Conservation (phyloP, 192 early-diverging fungal genomes). For the Cetraspora pellucida region DNA sequence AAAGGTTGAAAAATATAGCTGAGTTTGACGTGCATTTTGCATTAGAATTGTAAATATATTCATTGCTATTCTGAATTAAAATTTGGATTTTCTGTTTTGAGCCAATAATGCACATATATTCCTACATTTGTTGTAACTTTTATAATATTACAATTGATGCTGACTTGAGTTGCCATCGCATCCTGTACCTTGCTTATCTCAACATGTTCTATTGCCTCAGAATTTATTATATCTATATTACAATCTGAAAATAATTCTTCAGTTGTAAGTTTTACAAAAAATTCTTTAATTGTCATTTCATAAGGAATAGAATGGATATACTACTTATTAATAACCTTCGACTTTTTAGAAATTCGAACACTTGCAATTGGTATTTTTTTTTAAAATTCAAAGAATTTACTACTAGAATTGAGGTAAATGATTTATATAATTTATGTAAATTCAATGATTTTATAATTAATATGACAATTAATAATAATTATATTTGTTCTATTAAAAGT, state of each 20-base stretch:
- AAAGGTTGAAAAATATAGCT: conserved; percentile 1
- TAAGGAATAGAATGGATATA: not conserved
- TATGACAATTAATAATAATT: too few species aligned
- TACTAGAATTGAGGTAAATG: too few species aligned
- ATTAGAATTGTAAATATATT: not conserved
- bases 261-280: not conserved
- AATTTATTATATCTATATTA: not conserved
- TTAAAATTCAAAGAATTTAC: too few species aligned
- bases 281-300: conserved; percentile 1
- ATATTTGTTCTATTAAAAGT: too few species aligned
- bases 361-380: not conserved
- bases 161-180: not conserved
- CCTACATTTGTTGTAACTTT: not conserved
- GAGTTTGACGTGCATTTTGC: not conserved
- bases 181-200: not conserved
- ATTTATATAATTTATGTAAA: too few species aligned
- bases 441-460: too few species aligned
- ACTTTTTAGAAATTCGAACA: not conserved
- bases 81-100: not conserved
- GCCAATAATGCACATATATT: not conserved
- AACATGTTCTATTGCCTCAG: not conserved
- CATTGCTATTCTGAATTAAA: not conserved
- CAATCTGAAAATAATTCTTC: not conserved
- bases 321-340: not conserved
- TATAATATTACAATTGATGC: not conserved